phyloP scores from a whole-genome alignment of 2,329 filamentous ascomycete genomes.

The Albifimbria verrucaria region DNA sequence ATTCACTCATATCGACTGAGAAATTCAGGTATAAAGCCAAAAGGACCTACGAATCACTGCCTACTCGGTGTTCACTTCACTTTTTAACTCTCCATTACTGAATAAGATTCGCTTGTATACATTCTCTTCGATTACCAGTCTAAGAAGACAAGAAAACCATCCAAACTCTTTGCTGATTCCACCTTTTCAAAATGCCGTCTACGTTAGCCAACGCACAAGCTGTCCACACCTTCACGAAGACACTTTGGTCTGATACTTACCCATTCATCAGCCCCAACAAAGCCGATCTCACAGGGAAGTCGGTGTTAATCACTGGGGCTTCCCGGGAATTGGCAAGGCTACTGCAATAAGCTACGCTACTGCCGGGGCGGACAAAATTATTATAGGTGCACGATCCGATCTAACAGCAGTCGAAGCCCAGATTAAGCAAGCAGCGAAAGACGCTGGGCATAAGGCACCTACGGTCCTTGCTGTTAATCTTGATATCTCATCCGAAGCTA shows the following conservation, averaged over 20 bases:
- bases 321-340: conserved; percentile 51
- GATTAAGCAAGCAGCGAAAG: conserved; percentile 30
- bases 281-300: conserved; percentile 33
- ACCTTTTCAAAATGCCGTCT: not conserved
- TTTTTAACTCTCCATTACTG: no score
- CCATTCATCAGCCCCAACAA: conserved; percentile 42
- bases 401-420: conserved; percentile 24
- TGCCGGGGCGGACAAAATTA: conserved; percentile 49
- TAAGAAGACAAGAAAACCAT: no score
- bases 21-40: no score
- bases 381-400: conserved; percentile 48
- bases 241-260: conserved; percentile 33
- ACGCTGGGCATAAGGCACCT: conserved; percentile 23
- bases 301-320: conserved; percentile 52
- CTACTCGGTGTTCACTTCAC: no score
- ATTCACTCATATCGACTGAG: no score
- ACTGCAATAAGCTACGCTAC: conserved; percentile 52
- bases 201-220: not conserved
- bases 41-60: no score
- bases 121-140: no score
- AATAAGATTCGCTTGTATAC: no score
- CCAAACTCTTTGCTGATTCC: no score
- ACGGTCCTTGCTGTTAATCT: conserved; percentile 35
- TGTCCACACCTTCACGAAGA: not conserved
- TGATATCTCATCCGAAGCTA: conserved; percentile 31